Evolutionary conservation across 768 basidiomycete species (phyloP).

Genomic region (Mycena rebaudengoi): DNA sequence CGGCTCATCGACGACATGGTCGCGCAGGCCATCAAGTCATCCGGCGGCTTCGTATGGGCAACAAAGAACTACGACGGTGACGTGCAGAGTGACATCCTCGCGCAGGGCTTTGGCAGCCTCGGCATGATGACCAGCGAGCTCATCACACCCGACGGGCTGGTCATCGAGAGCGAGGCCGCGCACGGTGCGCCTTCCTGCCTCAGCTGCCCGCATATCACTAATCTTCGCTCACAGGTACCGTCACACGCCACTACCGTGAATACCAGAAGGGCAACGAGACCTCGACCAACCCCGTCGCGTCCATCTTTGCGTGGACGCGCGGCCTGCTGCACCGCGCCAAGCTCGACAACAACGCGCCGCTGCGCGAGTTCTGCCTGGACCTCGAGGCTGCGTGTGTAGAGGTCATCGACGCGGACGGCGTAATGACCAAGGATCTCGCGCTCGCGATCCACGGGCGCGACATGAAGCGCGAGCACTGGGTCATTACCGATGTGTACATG

Average conservation of each 20-base stretch:
- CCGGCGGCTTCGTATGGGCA: slow-evolving; percentile 89
- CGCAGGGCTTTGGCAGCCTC: slow-evolving; percentile 95
- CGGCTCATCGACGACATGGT: slow-evolving; percentile 99
- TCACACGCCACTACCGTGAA: slow-evolving; percentile 97
- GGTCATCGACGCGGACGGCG: slow-evolving; percentile 86
- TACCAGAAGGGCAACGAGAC: slow-evolving; percentile 98
- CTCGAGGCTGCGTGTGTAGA: slow-evolving; percentile 91
- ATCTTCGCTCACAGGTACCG: slow-evolving; percentile 75
- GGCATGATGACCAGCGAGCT: slow-evolving; percentile 99
- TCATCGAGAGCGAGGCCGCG: slow-evolving; percentile 95
- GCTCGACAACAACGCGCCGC: slow-evolving; percentile 82
- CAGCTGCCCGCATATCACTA: no score
- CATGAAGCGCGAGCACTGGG: slow-evolving; percentile 96
- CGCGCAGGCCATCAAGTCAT: slow-evolving; percentile 95
- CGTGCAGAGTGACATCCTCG: slow-evolving; percentile 92
- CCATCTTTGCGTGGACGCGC: slow-evolving; percentile 98
- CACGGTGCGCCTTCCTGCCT: slow-evolving; percentile 63
- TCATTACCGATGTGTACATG: slow-evolving; percentile 94
- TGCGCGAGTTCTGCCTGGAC: slow-evolving; percentile 77
- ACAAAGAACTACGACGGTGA: slow-evolving; percentile 87
- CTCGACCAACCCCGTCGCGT: slow-evolving; percentile 97
- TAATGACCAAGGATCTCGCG: slow-evolving; percentile 99
- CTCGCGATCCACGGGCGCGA: slow-evolving; percentile 91
- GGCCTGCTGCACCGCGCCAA: slow-evolving; percentile 93
- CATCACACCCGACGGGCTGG: slow-evolving; percentile 92